These are phyloP conservation scores for Capsicum pubescens DNA, from an alignment of 257 asterid genomes.

Conservation along the genomic window DNA sequence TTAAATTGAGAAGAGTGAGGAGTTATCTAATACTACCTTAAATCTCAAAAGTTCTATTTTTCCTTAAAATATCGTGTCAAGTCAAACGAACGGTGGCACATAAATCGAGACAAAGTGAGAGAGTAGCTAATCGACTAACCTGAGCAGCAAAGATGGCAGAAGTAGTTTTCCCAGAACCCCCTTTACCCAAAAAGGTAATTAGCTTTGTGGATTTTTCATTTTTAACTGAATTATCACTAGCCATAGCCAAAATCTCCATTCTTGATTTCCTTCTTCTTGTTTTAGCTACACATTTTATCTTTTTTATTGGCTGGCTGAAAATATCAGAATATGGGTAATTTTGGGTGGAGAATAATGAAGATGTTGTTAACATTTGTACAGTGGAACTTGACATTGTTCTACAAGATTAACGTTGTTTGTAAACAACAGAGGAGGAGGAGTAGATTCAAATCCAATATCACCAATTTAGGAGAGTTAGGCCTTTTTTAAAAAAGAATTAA, in stretches of 20 bases:
- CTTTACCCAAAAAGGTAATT: constrained; percentile 90
- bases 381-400: background rate
- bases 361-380: constrained; percentile 20
- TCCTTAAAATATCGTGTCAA: too few relatives aligned
- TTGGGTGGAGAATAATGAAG: constrained; percentile 29
- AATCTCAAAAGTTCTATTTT: too few relatives aligned
- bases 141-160: constrained; percentile 93
- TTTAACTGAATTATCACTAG: constrained; percentile 48
- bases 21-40: too few relatives aligned
- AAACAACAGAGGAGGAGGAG: background rate
- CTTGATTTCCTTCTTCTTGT: constrained; percentile 35
- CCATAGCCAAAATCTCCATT: constrained; percentile 44
- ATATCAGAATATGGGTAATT: constrained; percentile 30
- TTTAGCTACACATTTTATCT: constrained; percentile 24
- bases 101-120: too few relatives aligned
- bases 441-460: background rate
- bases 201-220: constrained; percentile 63
- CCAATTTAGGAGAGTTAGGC: too few relatives aligned
- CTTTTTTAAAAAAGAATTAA: too few relatives aligned
- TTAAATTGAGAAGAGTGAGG: too few relatives aligned
- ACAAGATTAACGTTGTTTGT: background rate
- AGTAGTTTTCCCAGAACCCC: constrained; percentile 95
- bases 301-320: constrained; percentile 26
- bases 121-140: constrained; percentile 42
- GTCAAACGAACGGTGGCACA: too few relatives aligned